These are phyloP conservation scores for Agrocybe praecox DNA, from an alignment of 768 basidiomycete species.

Conservation along the genomic window DNA sequence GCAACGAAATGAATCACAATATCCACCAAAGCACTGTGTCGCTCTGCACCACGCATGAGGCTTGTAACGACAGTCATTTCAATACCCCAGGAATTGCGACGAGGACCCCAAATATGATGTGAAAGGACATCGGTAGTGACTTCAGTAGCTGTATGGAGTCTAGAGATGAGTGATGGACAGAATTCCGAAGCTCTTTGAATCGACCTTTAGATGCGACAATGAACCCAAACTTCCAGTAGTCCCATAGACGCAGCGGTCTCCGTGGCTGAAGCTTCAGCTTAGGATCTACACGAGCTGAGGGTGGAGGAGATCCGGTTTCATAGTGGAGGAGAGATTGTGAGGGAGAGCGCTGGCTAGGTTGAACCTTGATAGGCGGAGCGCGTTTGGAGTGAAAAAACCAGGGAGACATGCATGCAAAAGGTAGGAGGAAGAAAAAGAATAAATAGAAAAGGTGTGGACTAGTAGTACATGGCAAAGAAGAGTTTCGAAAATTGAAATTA, in stretches of 20 bases:
- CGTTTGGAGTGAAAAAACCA: conserved; percentile 24
- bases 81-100: conserved; percentile 90
- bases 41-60: conserved; percentile 82
- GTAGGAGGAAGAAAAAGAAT: conserved; percentile 6
- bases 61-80: conserved; percentile 91
- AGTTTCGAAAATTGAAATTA: conserved; percentile 25
- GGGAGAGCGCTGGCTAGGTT: conserved; percentile 28
- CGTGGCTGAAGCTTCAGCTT: conserved; percentile 61
- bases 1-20: conserved; percentile 56
- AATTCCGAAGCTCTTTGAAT: conserved; percentile 5
- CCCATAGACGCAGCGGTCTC: conserved; percentile 62
- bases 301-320: conserved; percentile 67
- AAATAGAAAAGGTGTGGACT: conserved; percentile 14
- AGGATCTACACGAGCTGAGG: conserved; percentile 72
- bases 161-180: background rate
- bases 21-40: conserved; percentile 82
- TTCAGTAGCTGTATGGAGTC: conserved; percentile 38
- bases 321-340: conserved; percentile 51
- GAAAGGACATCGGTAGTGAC: conserved; percentile 69
- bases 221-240: conserved; percentile 73
- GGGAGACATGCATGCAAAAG: conserved; percentile 22
- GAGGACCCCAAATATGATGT: conserved; percentile 86
- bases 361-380: conserved; percentile 13
- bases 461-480: conserved; percentile 25
- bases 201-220: conserved; percentile 69